Evolutionary conservation across 352 stramenopile species (phyloP).

Genomic region (Globisporangium apiculatum): DNA sequence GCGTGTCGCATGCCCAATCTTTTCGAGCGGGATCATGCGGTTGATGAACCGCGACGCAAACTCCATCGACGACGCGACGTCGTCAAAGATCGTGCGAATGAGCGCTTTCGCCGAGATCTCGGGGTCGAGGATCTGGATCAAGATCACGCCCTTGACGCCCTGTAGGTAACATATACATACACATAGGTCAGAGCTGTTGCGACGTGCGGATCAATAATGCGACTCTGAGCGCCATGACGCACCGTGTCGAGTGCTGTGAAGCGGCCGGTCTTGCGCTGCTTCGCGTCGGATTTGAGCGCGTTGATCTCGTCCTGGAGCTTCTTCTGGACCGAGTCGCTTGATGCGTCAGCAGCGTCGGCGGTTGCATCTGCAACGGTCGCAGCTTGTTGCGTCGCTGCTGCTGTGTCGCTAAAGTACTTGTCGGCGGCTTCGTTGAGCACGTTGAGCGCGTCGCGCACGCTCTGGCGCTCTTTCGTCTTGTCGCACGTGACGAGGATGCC

Average conservation of each 20-base stretch:
- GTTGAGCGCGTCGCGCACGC: constrained; percentile 63
- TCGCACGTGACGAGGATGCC: constrained; percentile 72
- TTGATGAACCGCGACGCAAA: constrained; percentile 72
- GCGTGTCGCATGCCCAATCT: constrained; percentile 50
- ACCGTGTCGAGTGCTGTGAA: constrained; percentile 65
- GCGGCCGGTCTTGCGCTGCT: constrained; percentile 50
- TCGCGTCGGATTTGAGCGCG: constrained; percentile 45
- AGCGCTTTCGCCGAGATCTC: constrained; percentile 37
- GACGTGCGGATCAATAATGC: too few relatives aligned
- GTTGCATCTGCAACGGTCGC: constrained; percentile 14
- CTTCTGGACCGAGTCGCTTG: constrained; percentile 44
- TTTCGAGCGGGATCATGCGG: constrained; percentile 69
- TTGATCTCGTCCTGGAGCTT: constrained; percentile 65
- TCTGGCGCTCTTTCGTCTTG: constrained; percentile 69
- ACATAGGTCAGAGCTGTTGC: too few relatives aligned
- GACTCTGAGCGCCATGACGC: neutral
- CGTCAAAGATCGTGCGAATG: constrained; percentile 50
- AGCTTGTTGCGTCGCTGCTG: constrained; percentile 12
- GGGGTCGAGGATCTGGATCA: constrained; percentile 59
- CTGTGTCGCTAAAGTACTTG: constrained; percentile 33
- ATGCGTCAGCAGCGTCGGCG: constrained; percentile 7
- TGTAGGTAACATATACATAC: neutral
- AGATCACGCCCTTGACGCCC: constrained; percentile 61
- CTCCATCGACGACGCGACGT: constrained; percentile 55
- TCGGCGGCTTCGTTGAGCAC: constrained; percentile 71